A percentile compares a stretch with the other conserved stretches of the same genome.
Conservation (phyloP, 129 eudicot species). For the Solidago caesia region DNA sequence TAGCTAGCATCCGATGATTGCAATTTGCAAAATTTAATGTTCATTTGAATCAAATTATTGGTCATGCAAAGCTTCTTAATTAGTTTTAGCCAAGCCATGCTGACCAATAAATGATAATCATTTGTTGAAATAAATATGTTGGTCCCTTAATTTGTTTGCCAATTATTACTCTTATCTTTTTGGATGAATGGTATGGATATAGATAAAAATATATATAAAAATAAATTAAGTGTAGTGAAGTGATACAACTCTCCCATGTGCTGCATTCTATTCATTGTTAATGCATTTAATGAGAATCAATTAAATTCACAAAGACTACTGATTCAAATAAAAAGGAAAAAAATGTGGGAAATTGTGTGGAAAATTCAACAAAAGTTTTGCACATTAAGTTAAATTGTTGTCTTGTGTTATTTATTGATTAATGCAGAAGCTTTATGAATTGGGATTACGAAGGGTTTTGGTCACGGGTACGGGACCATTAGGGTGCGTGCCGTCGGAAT, state of each 20-base stretch:
- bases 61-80: conserved; percentile 10
- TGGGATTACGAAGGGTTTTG: conserved; percentile 60
- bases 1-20: too few species aligned
- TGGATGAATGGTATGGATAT: conserved; percentile 14
- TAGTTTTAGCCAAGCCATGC: not conserved
- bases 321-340: too few species aligned
- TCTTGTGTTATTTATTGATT: not conserved
- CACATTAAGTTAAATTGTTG: too few species aligned
- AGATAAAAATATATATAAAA: not conserved
- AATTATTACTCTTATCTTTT: not conserved
- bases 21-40: too few species aligned
- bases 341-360: too few species aligned
- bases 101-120: not conserved
- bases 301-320: not conserved
- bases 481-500: conserved; percentile 69
- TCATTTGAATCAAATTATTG: too few species aligned
- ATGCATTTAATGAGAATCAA: conserved; percentile 19
- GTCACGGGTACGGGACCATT: conserved; percentile 75
- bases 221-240: too few species aligned
- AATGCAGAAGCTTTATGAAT: conserved; percentile 38
- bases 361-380: too few species aligned
- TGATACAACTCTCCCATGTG: conserved; percentile 22
- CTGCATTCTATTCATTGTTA: conserved; percentile 12
- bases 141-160: conserved; percentile 23
- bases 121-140: conserved; percentile 18